Evolutionary conservation across 345 rosid genomes (phyloP).

Genomic region (Salix suchowensis): DNA sequence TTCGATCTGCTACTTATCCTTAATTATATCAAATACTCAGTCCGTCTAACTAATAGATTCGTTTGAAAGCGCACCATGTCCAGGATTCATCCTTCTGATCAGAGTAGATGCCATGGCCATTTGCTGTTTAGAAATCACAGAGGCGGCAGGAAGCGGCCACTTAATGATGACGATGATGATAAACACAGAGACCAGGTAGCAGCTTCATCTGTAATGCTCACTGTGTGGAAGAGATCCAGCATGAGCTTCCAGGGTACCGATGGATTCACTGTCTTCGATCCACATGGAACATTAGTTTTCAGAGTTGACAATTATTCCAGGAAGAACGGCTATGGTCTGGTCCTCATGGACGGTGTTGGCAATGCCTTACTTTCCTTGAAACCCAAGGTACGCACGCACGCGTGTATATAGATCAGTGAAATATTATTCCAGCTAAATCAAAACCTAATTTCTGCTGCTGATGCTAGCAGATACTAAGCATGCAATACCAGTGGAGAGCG

Average conservation of each 20-base stretch:
- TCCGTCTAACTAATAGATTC: background rate
- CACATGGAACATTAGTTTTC: conserved; percentile 35
- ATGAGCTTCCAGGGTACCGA: conserved; percentile 57
- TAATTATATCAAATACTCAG: background rate
- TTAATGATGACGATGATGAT: background rate
- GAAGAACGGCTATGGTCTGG: conserved; percentile 25
- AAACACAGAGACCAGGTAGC: background rate
- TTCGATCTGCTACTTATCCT: background rate
- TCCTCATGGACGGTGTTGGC: conserved; percentile 57
- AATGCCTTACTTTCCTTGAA: conserved; percentile 39
- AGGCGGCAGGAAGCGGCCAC: background rate
- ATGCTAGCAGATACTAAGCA: conserved; percentile 31
- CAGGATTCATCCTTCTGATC: conserved; percentile 36
- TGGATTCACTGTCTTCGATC: conserved; percentile 50
- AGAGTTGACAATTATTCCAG: conserved; percentile 54
- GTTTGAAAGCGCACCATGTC: conserved; percentile 21
- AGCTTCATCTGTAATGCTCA: conserved; percentile 15
- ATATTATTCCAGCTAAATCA: no score
- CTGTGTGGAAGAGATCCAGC: conserved; percentile 55
- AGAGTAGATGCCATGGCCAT: background rate
- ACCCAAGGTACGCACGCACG: conserved; percentile 26
- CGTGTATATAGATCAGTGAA: background rate
- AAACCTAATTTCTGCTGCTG: background rate
- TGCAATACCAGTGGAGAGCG: conserved; percentile 45
- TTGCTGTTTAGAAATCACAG: background rate